Base-by-base conservation (phyloP, 139 green algal species). In the Mesotaenium endlicherianum region DNA sequence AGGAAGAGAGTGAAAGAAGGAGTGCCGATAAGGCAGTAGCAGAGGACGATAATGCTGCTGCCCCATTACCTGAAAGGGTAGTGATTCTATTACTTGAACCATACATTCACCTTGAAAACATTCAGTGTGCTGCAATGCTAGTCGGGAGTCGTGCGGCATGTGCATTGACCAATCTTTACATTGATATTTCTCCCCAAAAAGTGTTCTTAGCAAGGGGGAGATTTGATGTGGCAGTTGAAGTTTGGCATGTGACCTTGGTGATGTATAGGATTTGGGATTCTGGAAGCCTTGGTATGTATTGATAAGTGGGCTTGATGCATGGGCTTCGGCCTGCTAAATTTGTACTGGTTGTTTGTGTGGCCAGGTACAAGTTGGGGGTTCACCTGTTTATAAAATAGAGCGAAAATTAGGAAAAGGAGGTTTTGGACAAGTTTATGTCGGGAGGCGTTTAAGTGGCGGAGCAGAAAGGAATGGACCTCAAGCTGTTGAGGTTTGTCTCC, bases 351-450 rank as follows among this genome's bases (percentile, higher is more conserved):
- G 8, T 74, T 39, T 44, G n/a, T 16, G 44, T 78, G 11, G 75
- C 44, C 86, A 92, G 89, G 80, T 90, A 17, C 82, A 91, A 85
- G 89, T 93, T 38, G 90, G 90, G 2, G 89, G 89, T 14, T 92
- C 87, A 3, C 90, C 90, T 36, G 49, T 89, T 26, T 93, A 93
- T 84, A 85, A 90, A 8, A 92, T 93, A 14, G 87, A 91, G 47
- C 42, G 78, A 30, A 90, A 90, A 75, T 64, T 93, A 3, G 90
- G 90, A 6, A 93, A 93, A 70, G 90, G 90, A 58, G 90, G 90
- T 14, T 93, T 93, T 75, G 90, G 90, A 3, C 90, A 93, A 49
- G 90, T 93, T 11, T 93, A 92, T 81, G 76, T 89, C 3, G 90
- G 89, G 17, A 42, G 75, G 38, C 75, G 84, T 53, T 53, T 80